These are phyloP conservation scores for Maudiozyma bulderi DNA, from an alignment of 805 yeast species.

Conservation along the genomic window DNA sequence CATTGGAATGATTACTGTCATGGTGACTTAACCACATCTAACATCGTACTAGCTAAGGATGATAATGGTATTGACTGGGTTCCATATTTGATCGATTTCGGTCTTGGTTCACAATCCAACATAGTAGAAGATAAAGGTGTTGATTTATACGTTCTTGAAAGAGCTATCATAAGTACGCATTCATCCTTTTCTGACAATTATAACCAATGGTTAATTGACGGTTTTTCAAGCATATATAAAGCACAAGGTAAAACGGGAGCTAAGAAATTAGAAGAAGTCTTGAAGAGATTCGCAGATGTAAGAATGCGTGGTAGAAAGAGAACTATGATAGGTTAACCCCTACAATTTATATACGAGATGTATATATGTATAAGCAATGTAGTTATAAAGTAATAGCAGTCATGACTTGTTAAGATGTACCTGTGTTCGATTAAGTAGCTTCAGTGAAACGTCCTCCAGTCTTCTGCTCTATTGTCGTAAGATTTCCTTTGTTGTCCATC, in stretches of 20 bases:
- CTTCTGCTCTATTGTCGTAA: no score
- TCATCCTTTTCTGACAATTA: slow-evolving; percentile 59
- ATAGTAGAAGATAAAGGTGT: slow-evolving; percentile 91
- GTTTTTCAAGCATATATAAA: slow-evolving; percentile 41
- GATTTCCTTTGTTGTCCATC: no score
- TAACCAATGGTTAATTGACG: slow-evolving; percentile 61
- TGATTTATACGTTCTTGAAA: slow-evolving; percentile 87
- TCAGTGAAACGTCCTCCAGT: no score
- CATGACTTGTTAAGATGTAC: no score
- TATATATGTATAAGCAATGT: background rate
- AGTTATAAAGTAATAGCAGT: no score
- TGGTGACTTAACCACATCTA: slow-evolving; percentile 91
- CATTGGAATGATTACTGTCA: slow-evolving; percentile 77
- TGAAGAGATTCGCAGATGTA: slow-evolving; percentile 68
- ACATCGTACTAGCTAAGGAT: slow-evolving; percentile 47
- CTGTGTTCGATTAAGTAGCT: no score
- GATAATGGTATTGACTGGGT: slow-evolving; percentile 14
- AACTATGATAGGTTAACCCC: slow-evolving; percentile 69
- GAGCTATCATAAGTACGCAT: slow-evolving; percentile 88
- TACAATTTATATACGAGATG: background rate
- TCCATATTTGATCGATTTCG: slow-evolving; percentile 82
- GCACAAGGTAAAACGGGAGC: slow-evolving; percentile 27
- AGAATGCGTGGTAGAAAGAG: slow-evolving; percentile 90
- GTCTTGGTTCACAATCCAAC: slow-evolving; percentile 67
- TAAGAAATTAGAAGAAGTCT: slow-evolving; percentile 41